Base-by-base conservation (phyloP, 176 grass and related monocot species). In the Canna indica region DNA sequence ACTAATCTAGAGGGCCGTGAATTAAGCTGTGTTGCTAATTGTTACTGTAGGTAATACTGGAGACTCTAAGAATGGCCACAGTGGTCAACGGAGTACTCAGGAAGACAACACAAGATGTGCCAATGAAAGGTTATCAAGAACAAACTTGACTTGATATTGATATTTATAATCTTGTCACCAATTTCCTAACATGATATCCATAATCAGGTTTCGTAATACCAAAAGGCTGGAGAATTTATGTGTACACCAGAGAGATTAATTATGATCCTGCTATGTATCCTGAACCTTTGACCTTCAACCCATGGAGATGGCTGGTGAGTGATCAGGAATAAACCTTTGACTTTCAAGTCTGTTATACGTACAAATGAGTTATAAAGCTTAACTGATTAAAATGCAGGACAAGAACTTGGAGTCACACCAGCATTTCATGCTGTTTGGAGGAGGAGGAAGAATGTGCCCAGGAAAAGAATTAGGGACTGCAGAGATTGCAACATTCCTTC, bases 251-350 rank as follows among this genome's bases (percentile, higher is more conserved):
- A 64, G 94, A 99, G 81, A 99, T 99, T 75, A 99, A 99, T 38
- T 99, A 99, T 59, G 94, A 99, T 56, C 88, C 86, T 3, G 78
- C 70, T 41, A 38, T 99, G 73, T 99, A 99, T 75, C 79, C 82
- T 29, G 94, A 99, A 26, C 89, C 94, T 0, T 82, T 80, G 61
- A 71, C 77, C 24, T 99, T 99, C 84, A 87, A 99, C 66, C 94
- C 94, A 83, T 90, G 89, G 94, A 93, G 94, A 83, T 99, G 94
- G 94, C 78, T 90, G 86, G 94, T 99, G 86, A 79, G 94, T 48
- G 46, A 59, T 47, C 12, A 26, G 24, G 13, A 27, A 71, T 29
- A 68, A 24, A n/a, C 47, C 41, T n/a, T 44, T 25, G n/a, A 59
- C 6, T 14, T 15, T 33, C 27, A 64, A 7, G 26, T 12, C 6